Conservation (phyloP, 805 yeast species). For the Candida hispaniensis region DNA sequence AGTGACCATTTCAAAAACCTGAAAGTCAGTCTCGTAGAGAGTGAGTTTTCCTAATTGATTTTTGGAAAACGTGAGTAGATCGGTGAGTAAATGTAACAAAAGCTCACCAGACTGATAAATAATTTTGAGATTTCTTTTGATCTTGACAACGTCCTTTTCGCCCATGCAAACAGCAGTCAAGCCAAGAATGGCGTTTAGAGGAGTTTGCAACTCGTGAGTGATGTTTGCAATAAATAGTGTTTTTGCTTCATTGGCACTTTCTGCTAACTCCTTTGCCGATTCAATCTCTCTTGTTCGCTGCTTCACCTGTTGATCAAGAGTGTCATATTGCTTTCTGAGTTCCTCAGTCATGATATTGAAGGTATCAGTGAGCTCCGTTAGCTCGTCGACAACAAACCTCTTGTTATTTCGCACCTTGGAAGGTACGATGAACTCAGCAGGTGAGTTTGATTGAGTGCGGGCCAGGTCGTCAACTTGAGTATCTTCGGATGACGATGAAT, state of each 20-base stretch:
- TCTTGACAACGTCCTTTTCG: conserved; percentile 55
- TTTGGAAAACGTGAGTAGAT: conserved; percentile 81
- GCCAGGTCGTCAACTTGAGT: conserved; percentile 5
- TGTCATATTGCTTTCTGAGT: conserved; percentile 68
- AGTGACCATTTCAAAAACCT: conserved; percentile 65
- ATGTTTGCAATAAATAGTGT: conserved; percentile 88
- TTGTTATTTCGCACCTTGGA: conserved; percentile 19
- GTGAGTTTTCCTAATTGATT: conserved; percentile 77
- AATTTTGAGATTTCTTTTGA: conserved; percentile 65
- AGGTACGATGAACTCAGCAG: conserved; percentile 21
- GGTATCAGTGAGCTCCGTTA: conserved; percentile 75
- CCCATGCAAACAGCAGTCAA: conserved; percentile 92
- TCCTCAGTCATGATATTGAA: conserved; percentile 87
- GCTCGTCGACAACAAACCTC: conserved; percentile 49
- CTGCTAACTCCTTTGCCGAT: conserved; percentile 79
- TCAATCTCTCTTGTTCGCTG: conserved; percentile 80
- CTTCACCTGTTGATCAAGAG: conserved; percentile 77
- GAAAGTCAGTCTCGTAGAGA: conserved; percentile 73
- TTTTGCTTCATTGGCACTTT: conserved; percentile 92
- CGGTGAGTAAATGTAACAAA: conserved; percentile 78
- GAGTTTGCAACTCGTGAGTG: conserved; percentile 90
- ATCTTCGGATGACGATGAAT: conserved; percentile 8
- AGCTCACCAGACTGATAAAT: conserved; percentile 89
- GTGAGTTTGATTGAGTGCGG: conserved; percentile 1
- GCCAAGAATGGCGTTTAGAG: conserved; percentile 90